These are phyloP conservation scores for Penicillium simplicissimum DNA, from an alignment of 495 filamentous ascomycete species.

Conservation along the genomic window DNA sequence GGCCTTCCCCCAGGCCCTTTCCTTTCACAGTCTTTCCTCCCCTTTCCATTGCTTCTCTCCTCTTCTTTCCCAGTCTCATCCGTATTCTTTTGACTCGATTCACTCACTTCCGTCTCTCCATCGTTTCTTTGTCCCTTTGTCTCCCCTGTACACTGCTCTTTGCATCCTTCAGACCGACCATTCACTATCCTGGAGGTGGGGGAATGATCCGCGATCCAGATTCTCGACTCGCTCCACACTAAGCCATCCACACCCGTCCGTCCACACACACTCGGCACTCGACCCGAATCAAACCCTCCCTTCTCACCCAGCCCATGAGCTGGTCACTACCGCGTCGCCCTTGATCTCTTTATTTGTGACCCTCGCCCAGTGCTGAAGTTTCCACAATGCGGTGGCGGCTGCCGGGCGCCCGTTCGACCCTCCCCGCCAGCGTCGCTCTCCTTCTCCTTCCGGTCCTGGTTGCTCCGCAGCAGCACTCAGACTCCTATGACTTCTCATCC, in stretches of 20 bases:
- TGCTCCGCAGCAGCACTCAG: slow-evolving; percentile 52
- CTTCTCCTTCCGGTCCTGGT: slow-evolving; percentile 46
- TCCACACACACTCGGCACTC: slow-evolving; percentile 5
- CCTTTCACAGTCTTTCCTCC: slow-evolving; percentile 5
- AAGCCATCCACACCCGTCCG: not conserved
- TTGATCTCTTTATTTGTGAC: not conserved
- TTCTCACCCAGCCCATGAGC: slow-evolving; percentile 6
- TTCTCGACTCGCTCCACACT: slow-evolving; percentile 30
- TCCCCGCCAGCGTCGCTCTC: slow-evolving; percentile 52
- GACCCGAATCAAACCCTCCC: slow-evolving; percentile 3
- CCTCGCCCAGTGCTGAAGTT: slow-evolving; percentile 31
- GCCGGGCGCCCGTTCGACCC: slow-evolving; percentile 48
- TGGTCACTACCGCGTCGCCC: not conserved
- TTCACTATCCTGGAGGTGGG: slow-evolving; percentile 14
- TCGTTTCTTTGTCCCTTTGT: not conserved
- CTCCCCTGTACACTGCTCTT: not conserved
- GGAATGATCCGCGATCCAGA: slow-evolving; percentile 31
- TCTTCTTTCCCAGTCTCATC: not conserved
- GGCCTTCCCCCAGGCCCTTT: slow-evolving; percentile 4
- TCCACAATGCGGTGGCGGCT: slow-evolving; percentile 52
- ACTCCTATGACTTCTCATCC: slow-evolving; percentile 33
- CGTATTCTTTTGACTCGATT: not conserved
- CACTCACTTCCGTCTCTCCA: not conserved
- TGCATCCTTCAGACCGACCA: not conserved
- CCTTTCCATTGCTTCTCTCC: slow-evolving; percentile 2